Evolutionary conservation across 176 grass and related monocot genomes (phyloP).

Genomic region (Zoysia pacifica): DNA sequence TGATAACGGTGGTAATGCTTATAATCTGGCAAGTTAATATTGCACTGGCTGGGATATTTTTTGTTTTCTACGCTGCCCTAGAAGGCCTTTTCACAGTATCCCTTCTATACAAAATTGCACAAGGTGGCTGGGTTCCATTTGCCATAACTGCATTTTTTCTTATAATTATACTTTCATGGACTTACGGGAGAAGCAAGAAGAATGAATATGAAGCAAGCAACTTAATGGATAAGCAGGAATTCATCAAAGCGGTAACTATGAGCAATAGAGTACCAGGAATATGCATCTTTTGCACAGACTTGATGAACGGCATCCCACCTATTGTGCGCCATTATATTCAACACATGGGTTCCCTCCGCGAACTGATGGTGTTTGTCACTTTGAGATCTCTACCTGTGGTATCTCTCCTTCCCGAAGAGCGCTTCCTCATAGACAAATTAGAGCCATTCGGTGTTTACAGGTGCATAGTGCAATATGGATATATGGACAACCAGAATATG

Average conservation of each 20-base stretch:
- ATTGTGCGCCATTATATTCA: conserved; percentile 71
- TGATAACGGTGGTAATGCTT: conserved; percentile 67
- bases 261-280: conserved; percentile 56
- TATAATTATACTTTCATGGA: conserved; percentile 72
- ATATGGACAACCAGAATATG: conserved; percentile 73
- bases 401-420: conserved; percentile 65
- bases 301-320: conserved; percentile 81
- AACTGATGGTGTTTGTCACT: conserved; percentile 76
- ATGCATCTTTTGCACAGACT: conserved; percentile 77
- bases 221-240: conserved; percentile 55
- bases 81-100: conserved; percentile 74
- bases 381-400: conserved; percentile 60
- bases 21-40: conserved; percentile 61
- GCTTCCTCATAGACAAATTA: conserved; percentile 67
- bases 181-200: conserved; percentile 79
- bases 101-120: conserved; percentile 62
- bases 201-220: conserved; percentile 54
- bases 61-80: conserved; percentile 39
- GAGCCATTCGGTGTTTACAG: conserved; percentile 65
- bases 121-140: conserved; percentile 89
- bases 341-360: conserved; percentile 53
- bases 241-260: conserved; percentile 34
- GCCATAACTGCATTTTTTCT: conserved; percentile 74
- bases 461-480: conserved; percentile 80
- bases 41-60: conserved; percentile 43